Base-by-base conservation (phyloP, 768 basidiomycete species). In the Psilocybe subaeruginosa region DNA sequence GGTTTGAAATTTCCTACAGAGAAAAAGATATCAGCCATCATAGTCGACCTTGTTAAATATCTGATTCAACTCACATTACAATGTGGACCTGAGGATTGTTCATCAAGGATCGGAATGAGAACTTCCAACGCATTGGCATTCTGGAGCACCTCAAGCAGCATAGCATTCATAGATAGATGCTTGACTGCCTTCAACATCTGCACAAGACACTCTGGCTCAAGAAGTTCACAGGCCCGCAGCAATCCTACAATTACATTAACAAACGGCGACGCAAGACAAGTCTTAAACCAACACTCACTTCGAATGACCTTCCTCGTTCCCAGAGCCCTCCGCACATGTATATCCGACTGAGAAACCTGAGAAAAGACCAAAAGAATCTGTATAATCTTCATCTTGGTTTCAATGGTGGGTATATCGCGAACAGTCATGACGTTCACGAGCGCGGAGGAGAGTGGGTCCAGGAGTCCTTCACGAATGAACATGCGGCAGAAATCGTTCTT, bases 401-500 rank as follows among this genome's bases (percentile, higher is more conserved):
- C 91, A 11, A 81, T 76, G 2, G 90, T 85, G 2, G 83, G 76
- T 23, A 84, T 81, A 54, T 85, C 90, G 8, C 85, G 83, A 59
- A 85, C 89, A 3, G 85, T 84, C 82, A 96, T 93, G 56, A 98
- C 92, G 67, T 93, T 91, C 60, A 97, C 77, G 27, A 99, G 75
- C 2, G 97, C 97, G 2, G 90, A 87, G 0, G 95, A 93, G 1
- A 99, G 78, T 0, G 97, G 97, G 66, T 97, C 96, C 49, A 97
- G 80, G 3, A 99, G 79, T 29, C 97, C 97, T 76, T 99, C 97
- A 4, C 95, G 84, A 45, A 97, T 93, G 78, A 99, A 97, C 91
- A 99, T 96, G 8, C 97, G 86, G 70, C 96, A 98, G 72, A 99
- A 99, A 75, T 99, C 97, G 70, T 97, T 98, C 74, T 97, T 94